These are phyloP conservation scores for Irpex sp. DNA, from an alignment of 1,284 basidiomycete genomes.

Conservation along the genomic window DNA sequence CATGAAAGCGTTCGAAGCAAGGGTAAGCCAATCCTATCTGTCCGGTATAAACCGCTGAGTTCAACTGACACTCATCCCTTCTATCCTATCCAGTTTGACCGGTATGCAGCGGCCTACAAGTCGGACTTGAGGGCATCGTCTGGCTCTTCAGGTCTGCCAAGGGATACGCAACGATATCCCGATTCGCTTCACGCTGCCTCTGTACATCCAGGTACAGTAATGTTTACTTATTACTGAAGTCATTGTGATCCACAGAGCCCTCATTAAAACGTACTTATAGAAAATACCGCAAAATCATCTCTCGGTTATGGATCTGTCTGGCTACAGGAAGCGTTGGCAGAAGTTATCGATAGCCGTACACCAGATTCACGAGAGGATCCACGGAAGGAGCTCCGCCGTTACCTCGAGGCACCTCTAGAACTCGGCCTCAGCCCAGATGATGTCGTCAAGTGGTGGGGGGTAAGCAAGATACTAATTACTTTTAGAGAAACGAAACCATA, in stretches of 20 bases:
- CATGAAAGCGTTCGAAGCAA: neutral
- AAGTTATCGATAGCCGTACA: neutral
- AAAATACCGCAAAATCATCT: neutral
- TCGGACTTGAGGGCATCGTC: too few relatives aligned
- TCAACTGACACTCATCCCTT: too few relatives aligned
- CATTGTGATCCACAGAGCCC: neutral
- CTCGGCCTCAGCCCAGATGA: neutral
- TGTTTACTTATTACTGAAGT: neutral
- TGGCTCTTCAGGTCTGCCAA: too few relatives aligned
- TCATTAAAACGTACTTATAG: neutral
- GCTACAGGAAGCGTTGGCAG: neutral
- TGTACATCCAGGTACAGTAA: too few relatives aligned
- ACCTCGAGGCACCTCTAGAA: neutral
- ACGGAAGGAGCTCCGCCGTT: slow-evolving; percentile 12
- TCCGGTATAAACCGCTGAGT: neutral
- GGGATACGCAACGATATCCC: too few relatives aligned
- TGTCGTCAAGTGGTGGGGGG: slow-evolving; percentile 3
- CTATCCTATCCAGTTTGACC: too few relatives aligned
- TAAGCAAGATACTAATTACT: neutral
- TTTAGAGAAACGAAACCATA: neutral
- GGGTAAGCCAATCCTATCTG: neutral
- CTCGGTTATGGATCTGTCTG: neutral
- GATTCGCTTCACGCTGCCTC: too few relatives aligned
- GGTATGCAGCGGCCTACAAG: too few relatives aligned
- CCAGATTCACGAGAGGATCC: neutral